Base-by-base conservation (phyloP, 2,329 filamentous ascomycete genomes). In the Magnaporthiopsis rhizophila region DNA sequence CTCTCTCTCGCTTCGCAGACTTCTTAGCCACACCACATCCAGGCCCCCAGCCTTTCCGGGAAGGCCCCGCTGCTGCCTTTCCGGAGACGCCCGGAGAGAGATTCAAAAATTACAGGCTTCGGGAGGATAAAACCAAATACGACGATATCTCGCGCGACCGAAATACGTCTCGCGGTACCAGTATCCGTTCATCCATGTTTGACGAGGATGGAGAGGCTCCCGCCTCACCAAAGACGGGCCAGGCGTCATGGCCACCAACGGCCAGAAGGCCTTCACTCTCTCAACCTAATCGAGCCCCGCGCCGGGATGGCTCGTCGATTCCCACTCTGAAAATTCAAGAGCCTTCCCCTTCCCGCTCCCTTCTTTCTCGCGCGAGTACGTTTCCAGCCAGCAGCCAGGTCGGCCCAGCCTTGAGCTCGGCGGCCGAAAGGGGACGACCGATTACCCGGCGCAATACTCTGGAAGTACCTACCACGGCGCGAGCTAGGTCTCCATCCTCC, bases 1-100 rank as follows among this genome's bases (percentile, higher is more conserved):
- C 72, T 11, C 68, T 87, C 8, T 79, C 74, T 5, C 72, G 68
- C 6, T 66, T 83, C 5, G 78, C 78, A 9, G 74, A 80, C 13
- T 77, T 78, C 18, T 68, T 87, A 0, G 79, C 80, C 3, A 79
- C 78, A 0, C 78, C 82, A 36, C 76, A 79, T 0, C 74, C 78
- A 1, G 75, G 81, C n/a, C 76, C 75, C 36, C 78, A 77, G 0
- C 77, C 77, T 1, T 85, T 84, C 68, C 77, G 77, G 61, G 73
- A 72, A 4, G 78, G 80, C 24, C 74, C 74, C 58, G 79, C 81
- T 3, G 70, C 73, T n/a, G 75, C 77, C n/a, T 88, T 80, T 61
- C 85, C 85, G 0, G 78, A 81, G 64, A 53, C 34, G 13, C 62
- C 62, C 8, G 62, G 53, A n/a, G 62, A 63, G 53, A 50, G 61